Evolutionary conservation across 257 asterid genomes (phyloP).

Genomic region (Handroanthus guayacan): DNA sequence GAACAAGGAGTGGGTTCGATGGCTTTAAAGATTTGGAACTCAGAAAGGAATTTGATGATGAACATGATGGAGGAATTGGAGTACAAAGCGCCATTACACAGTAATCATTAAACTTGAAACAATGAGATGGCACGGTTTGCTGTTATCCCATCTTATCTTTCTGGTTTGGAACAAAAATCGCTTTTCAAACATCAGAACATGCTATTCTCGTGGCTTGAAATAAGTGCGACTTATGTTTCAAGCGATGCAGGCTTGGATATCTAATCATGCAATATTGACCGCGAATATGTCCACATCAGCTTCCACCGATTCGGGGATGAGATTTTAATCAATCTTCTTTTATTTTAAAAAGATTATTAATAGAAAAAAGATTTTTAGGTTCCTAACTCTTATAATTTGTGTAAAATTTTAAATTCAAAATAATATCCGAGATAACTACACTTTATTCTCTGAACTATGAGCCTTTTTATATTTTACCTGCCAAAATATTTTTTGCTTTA

Average conservation of each 20-base stretch:
- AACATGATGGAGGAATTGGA: constrained; percentile 40
- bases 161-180: constrained; percentile 28
- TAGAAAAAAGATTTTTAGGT: no score
- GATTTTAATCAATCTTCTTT: neutral
- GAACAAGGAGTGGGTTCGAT: constrained; percentile 41
- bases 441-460: no score
- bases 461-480: no score
- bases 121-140: constrained; percentile 18
- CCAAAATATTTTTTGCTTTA: no score
- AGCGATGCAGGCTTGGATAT: neutral
- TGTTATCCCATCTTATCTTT: constrained; percentile 47
- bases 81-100: constrained; percentile 45
- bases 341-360: no score
- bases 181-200: neutral
- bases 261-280: neutral
- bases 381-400: no score
- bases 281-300: neutral
- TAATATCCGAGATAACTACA: no score
- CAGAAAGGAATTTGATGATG: constrained; percentile 36
- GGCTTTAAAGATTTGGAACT: constrained; percentile 39
- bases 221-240: neutral
- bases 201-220: neutral
- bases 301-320: neutral
- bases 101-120: constrained; percentile 23
- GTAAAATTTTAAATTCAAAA: no score